Percentiles rank a stretch among this genome's conserved stretches.
These are phyloP conservation scores for Clonostachys chloroleuca DNA, from an alignment of 2,329 filamentous ascomycete species.

Conservation along the genomic window DNA sequence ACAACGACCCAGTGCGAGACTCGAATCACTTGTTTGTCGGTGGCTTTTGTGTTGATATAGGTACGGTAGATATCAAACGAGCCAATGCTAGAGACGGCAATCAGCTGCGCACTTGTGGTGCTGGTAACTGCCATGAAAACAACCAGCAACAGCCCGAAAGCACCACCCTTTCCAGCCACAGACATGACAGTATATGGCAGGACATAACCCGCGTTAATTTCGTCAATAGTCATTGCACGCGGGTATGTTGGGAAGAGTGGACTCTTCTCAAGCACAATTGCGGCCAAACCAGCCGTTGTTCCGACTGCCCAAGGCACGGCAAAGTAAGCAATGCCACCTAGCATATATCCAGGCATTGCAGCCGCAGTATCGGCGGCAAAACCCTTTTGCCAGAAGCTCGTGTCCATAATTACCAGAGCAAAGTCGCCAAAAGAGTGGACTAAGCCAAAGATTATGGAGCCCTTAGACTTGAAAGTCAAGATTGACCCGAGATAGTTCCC, in stretches of 20 bases:
- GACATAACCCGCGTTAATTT: conserved; percentile 79
- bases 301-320: conserved; percentile 88
- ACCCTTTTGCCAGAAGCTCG: conserved; percentile 86
- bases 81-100: conserved; percentile 80
- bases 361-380: conserved; percentile 84
- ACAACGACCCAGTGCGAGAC: conserved; percentile 72
- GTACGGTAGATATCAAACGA: conserved; percentile 88
- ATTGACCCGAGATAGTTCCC: no score
- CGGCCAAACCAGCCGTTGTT: conserved; percentile 82
- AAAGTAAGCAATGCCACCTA: conserved; percentile 86
- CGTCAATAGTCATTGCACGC: conserved; percentile 64
- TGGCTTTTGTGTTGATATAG: conserved; percentile 76
- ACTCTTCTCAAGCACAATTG: conserved; percentile 72
- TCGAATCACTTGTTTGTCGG: conserved; percentile 72
- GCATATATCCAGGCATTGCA: conserved; percentile 82
- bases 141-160: conserved; percentile 72
- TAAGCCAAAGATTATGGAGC: no score
- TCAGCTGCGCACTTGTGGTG: conserved; percentile 77
- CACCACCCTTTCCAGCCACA: conserved; percentile 76
- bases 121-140: conserved; percentile 90
- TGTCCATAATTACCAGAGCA: background rate
- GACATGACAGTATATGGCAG: conserved; percentile 83
- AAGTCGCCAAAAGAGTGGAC: background rate
- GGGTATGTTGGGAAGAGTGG: conserved; percentile 70
- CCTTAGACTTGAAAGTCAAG: no score